These are phyloP conservation scores for Tricholoma furcatifolium DNA, from an alignment of 768 basidiomycete genomes.

Conservation along the genomic window DNA sequence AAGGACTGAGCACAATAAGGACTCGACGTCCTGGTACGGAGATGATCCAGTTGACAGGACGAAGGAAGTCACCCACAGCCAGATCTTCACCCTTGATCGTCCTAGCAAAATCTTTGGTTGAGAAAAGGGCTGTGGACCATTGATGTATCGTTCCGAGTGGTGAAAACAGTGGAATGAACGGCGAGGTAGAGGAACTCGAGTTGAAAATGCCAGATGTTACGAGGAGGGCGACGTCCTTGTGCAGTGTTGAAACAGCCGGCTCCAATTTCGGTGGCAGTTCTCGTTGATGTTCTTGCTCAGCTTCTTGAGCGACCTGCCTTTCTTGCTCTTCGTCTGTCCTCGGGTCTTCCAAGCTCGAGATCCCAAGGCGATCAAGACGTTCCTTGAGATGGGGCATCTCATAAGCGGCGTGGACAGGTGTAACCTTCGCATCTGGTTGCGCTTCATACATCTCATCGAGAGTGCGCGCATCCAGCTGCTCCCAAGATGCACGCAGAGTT, in stretches of 20 bases:
- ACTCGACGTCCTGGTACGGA: slow-evolving; percentile 14
- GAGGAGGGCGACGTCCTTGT: slow-evolving; percentile 22
- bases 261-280: slow-evolving; percentile 1
- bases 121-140: slow-evolving; percentile 25
- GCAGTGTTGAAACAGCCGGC: background rate
- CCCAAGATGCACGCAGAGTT: slow-evolving; percentile 30
- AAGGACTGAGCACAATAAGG: slow-evolving; percentile 39
- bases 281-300: slow-evolving; percentile 32
- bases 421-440: slow-evolving; percentile 32
- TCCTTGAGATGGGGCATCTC: slow-evolving; percentile 19
- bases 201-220: slow-evolving; percentile 25
- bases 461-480: slow-evolving; percentile 35
- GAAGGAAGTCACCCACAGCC: slow-evolving; percentile 29
- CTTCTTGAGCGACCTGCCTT: slow-evolving; percentile 42
- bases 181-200: slow-evolving; percentile 17
- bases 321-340: slow-evolving; percentile 50
- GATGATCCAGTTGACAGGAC: slow-evolving; percentile 44
- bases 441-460: slow-evolving; percentile 36
- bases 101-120: slow-evolving; percentile 33
- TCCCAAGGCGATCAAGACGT: slow-evolving; percentile 26
- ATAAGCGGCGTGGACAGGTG: slow-evolving; percentile 3
- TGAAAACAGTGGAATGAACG: slow-evolving; percentile 25
- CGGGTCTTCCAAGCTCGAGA: slow-evolving; percentile 16
- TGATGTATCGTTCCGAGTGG: slow-evolving; percentile 7
- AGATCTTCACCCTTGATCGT: slow-evolving; percentile 21